phyloP scores from a whole-genome alignment of 1,284 basidiomycete species.

The Ustilago cynodontis region DNA sequence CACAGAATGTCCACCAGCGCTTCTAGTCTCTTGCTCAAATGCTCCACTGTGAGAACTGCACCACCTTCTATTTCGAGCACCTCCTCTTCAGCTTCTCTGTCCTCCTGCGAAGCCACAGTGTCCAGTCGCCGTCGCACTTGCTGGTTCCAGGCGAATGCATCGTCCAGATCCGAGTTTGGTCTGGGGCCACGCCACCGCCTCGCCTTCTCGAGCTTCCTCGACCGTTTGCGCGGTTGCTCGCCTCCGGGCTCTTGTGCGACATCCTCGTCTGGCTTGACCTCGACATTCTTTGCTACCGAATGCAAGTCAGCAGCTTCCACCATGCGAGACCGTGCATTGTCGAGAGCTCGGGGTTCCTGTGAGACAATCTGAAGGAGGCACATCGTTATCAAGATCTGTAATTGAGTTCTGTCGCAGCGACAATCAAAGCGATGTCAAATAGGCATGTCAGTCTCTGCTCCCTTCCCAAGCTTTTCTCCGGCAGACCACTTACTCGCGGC shows the following conservation, averaged over 20 bases:
- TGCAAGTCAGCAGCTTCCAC: background rate
- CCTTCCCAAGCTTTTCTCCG: too few relatives aligned
- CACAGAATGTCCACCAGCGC: conserved; percentile 51
- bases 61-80: conserved; percentile 30
- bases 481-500: conserved; percentile 43
- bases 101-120: conserved; percentile 29
- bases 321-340: conserved; percentile 27
- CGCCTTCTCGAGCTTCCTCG: conserved; percentile 47
- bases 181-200: conserved; percentile 39
- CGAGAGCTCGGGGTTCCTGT: conserved; percentile 42
- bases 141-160: conserved; percentile 51
- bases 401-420: conserved; percentile 30
- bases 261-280: background rate
- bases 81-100: conserved; percentile 24
- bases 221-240: conserved; percentile 18
- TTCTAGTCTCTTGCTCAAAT: conserved; percentile 42
- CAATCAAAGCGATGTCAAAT: background rate
- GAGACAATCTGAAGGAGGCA: conserved; percentile 38
- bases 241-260: background rate
- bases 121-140: conserved; percentile 17
- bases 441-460: background rate
- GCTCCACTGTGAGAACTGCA: conserved; percentile 41
- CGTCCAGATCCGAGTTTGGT: conserved; percentile 21
- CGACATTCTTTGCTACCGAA: background rate
- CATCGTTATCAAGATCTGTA: conserved; percentile 48